These are phyloP conservation scores for Physcia stellaris DNA, from an alignment of 495 filamentous ascomycete species.

Conservation along the genomic window DNA sequence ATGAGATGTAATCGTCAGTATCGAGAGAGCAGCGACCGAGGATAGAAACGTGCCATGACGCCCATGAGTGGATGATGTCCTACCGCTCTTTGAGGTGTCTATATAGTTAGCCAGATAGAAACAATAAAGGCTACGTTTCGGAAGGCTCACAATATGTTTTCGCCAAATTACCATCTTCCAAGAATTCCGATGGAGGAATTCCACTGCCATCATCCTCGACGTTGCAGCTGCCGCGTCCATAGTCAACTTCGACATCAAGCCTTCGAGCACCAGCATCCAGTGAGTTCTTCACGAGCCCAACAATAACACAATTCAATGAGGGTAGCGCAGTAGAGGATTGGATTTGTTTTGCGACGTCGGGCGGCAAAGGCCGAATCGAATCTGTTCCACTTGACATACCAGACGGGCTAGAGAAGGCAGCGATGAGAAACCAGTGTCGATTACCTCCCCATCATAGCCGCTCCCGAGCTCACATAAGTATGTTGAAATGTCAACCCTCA, in stretches of 20 bases:
- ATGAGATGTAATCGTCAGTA: constrained; percentile 69
- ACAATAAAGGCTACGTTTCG: background rate
- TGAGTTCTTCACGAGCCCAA: constrained; percentile 71
- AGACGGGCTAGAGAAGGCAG: too few relatives aligned
- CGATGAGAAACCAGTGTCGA: too few relatives aligned
- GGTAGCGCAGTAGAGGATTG: constrained; percentile 72
- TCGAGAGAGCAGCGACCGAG: constrained; percentile 60
- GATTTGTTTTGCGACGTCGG: constrained; percentile 69
- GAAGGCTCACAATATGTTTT: constrained; percentile 50
- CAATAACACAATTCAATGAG: constrained; percentile 56
- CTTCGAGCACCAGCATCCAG: constrained; percentile 68
- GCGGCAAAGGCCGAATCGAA: constrained; percentile 55
- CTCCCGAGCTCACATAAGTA: too few relatives aligned
- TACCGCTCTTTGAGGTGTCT: constrained; percentile 69
- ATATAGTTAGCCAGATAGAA: constrained; percentile 14
- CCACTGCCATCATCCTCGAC: constrained; percentile 84
- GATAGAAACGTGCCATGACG: constrained; percentile 62
- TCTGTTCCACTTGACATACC: constrained; percentile 7
- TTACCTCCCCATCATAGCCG: too few relatives aligned
- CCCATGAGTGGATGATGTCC: constrained; percentile 40
- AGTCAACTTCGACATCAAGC: constrained; percentile 61
- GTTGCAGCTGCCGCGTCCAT: constrained; percentile 59
- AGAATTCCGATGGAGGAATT: constrained; percentile 60
- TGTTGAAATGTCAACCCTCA: too few relatives aligned
- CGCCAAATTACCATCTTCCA: constrained; percentile 55